These are phyloP conservation scores for Funneliformis geosporum DNA, from an alignment of 192 early-diverging fungal species.

Conservation along the genomic window DNA sequence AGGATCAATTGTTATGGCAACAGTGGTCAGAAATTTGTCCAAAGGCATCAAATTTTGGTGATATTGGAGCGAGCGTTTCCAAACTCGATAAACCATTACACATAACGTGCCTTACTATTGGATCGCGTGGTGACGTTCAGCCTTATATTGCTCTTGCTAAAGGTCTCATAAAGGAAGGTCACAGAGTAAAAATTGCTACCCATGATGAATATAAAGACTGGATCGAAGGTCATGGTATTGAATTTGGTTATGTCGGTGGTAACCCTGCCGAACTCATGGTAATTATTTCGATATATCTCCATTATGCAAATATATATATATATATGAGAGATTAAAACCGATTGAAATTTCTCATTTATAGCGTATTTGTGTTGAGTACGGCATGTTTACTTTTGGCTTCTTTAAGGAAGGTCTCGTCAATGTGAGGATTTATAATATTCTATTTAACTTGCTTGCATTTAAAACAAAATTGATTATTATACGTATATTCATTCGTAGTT, in stretches of 20 bases:
- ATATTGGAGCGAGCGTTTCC: conserved; percentile 29
- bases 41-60: conserved; percentile 32
- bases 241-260: conserved; percentile 67
- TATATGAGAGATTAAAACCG: background rate
- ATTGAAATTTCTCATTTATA: conserved; percentile 22
- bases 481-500: conserved; percentile 43
- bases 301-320: background rate
- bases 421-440: conserved; percentile 25
- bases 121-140: conserved; percentile 76
- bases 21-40: background rate
- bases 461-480: too few relatives aligned
- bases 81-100: conserved; percentile 50
- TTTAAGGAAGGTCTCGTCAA: conserved; percentile 53
- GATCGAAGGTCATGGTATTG: conserved; percentile 66
- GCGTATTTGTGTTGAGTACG: conserved; percentile 67
- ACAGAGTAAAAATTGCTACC: conserved; percentile 66
- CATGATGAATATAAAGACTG: conserved; percentile 66
- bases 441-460: too few relatives aligned
- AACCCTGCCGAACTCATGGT: conserved; percentile 65
- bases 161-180: conserved; percentile 60
- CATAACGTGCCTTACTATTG: conserved; percentile 71
- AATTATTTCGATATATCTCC: too few relatives aligned
- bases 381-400: conserved; percentile 66
- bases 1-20: conserved; percentile 15
- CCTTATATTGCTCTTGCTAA: conserved; percentile 67